A percentile compares a stretch with the other conserved stretches of the same genome.
Evolutionary conservation across 1,284 basidiomycete species (phyloP).

Genomic region (Irpex sp.): DNA sequence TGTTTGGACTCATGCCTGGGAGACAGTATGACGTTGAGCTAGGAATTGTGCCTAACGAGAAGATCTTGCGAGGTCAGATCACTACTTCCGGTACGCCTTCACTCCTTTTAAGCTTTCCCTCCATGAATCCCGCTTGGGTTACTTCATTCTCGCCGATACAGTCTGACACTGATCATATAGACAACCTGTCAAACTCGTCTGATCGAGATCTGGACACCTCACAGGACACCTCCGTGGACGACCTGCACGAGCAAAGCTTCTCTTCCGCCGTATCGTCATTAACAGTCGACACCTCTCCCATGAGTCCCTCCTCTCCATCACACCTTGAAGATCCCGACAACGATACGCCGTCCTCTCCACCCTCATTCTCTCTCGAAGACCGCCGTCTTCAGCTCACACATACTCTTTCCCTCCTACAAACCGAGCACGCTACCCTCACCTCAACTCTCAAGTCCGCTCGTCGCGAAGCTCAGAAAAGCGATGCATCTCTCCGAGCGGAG

Average conservation of each 20-base stretch:
- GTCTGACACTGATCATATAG: background rate
- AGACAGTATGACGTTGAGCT: constrained; percentile 79
- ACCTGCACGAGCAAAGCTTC: background rate
- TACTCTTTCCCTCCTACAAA: constrained; percentile 48
- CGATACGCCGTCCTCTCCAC: constrained; percentile 21
- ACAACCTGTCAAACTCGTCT: background rate
- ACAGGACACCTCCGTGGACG: background rate
- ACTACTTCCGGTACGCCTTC: constrained; percentile 47
- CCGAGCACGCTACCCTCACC: constrained; percentile 59
- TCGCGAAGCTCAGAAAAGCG: constrained; percentile 71
- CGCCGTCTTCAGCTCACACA: constrained; percentile 57
- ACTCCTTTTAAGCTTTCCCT: background rate
- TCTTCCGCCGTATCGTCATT: constrained; percentile 8
- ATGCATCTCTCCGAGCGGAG: constrained; percentile 67
- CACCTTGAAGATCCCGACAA: background rate
- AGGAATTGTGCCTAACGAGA: constrained; percentile 60
- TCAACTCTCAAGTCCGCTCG: constrained; percentile 63
- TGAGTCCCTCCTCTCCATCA: constrained; percentile 4
- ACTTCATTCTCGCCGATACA: background rate
- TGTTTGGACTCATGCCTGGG: constrained; percentile 77
- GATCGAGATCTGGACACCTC: constrained; percentile 1
- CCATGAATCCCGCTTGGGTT: background rate
- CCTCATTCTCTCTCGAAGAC: constrained; percentile 48
- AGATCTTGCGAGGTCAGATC: constrained; percentile 51
- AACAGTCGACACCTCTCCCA: background rate